These are phyloP conservation scores for Scheffersomyces ergatensis DNA, from an alignment of 805 yeast genomes.

Conservation along the genomic window DNA sequence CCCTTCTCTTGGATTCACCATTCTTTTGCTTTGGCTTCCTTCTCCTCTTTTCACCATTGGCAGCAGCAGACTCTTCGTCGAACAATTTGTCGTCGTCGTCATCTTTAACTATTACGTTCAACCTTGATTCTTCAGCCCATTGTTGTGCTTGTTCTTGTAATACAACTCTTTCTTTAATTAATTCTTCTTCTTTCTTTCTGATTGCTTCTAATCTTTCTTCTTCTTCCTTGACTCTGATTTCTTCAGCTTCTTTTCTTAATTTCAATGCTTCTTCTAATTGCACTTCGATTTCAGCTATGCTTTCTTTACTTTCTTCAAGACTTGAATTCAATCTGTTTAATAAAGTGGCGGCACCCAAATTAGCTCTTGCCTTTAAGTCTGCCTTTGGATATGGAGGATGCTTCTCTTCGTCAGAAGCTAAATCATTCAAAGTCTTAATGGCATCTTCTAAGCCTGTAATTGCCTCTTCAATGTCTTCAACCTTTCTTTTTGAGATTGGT, in stretches of 20 bases:
- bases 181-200: conserved; percentile 45
- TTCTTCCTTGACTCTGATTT: conserved; percentile 30
- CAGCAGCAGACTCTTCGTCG: conserved; percentile 49
- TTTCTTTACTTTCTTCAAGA: conserved; percentile 68
- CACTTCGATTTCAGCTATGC: conserved; percentile 53
- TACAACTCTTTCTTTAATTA: conserved; percentile 43
- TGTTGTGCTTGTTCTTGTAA: conserved; percentile 52
- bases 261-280: conserved; percentile 75
- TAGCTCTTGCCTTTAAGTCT: conserved; percentile 84
- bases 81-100: conserved; percentile 32
- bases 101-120: conserved; percentile 34
- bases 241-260: conserved; percentile 56
- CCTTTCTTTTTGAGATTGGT: conserved; percentile 53
- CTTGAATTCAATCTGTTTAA: conserved; percentile 68
- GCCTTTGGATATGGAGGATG: conserved; percentile 76
- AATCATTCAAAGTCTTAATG: conserved; percentile 52
- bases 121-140: conserved; percentile 44
- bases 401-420: conserved; percentile 50
- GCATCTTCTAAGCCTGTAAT: conserved; percentile 60
- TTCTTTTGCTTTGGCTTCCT: conserved; percentile 30
- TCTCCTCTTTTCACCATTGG: conserved; percentile 17
- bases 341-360: conserved; percentile 76
- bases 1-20: conserved; percentile 16
- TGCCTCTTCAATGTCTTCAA: conserved; percentile 59
- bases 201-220: conserved; percentile 41